These are phyloP conservation scores for Aegilops bicornis DNA, from an alignment of 176 grass and related monocot genomes.

Conservation along the genomic window DNA sequence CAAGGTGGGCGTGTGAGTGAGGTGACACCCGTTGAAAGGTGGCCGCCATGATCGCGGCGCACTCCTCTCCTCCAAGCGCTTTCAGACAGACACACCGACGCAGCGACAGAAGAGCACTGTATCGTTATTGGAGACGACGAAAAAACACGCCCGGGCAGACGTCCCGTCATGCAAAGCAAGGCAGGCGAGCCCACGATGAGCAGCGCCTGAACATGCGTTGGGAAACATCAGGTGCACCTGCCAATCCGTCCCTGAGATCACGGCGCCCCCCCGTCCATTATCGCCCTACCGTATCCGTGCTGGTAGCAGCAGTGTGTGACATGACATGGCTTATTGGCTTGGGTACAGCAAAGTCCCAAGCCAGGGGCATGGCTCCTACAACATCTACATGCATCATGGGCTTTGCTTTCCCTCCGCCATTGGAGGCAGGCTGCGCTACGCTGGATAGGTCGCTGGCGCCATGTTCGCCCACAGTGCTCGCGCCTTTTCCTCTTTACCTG, in stretches of 20 bases:
- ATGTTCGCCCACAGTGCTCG: constrained; percentile 3
- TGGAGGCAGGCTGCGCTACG: neutral
- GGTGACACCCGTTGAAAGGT: neutral
- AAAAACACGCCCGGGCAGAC: neutral
- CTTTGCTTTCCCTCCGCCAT: neutral
- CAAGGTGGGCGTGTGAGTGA: neutral
- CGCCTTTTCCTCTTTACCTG: constrained; percentile 39
- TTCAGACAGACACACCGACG: neutral
- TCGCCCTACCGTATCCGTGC: neutral
- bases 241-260: neutral
- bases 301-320: neutral
- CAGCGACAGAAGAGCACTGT: too few species aligned
- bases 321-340: neutral
- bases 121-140: neutral
- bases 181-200: too few species aligned
- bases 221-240: neutral
- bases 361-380: neutral
- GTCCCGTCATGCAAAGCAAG: too few species aligned
- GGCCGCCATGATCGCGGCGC: neutral
- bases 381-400: neutral
- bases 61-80: neutral
- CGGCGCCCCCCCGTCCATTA: neutral
- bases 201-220: neutral
- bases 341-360: neutral
- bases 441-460: constrained; percentile 1